These are phyloP conservation scores for Cercophora scortea DNA, from an alignment of 495 filamentous ascomycete genomes.

Conservation along the genomic window DNA sequence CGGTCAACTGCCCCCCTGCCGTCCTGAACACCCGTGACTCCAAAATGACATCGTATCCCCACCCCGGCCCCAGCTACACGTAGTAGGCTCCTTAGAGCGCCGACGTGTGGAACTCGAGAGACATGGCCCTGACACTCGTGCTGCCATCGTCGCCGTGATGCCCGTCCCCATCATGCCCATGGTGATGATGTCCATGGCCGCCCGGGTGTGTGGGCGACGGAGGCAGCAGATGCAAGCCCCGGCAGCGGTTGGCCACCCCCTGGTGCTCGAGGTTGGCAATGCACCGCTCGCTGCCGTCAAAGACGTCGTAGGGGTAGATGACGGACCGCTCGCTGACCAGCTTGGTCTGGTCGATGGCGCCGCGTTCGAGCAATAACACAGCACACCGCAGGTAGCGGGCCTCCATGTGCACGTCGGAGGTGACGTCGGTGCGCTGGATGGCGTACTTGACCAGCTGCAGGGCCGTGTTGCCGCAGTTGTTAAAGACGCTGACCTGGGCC, in stretches of 20 bases:
- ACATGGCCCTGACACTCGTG: no score
- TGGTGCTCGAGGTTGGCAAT: conserved; percentile 21
- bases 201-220: not conserved
- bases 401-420: conserved; percentile 28
- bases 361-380: conserved; percentile 22
- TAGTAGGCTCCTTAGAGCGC: no score
- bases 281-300: conserved; percentile 23
- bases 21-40: no score
- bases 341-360: conserved; percentile 27
- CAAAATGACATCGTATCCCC: no score
- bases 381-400: conserved; percentile 25
- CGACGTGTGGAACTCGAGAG: no score
- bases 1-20: no score
- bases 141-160: no score
- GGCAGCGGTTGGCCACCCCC: conserved; percentile 22
- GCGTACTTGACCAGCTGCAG: conserved; percentile 28
- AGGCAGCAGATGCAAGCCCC: conserved; percentile 20
- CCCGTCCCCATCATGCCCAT: no score
- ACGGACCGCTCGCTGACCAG: conserved; percentile 21
- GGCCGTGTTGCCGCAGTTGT: conserved; percentile 29
- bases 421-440: conserved; percentile 27
- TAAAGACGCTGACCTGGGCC: conserved; percentile 23
- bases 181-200: no score
- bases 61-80: no score
- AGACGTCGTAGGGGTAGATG: conserved; percentile 23